phyloP scores from a whole-genome alignment of 768 basidiomycete genomes.

The Mycena capillaripes region DNA sequence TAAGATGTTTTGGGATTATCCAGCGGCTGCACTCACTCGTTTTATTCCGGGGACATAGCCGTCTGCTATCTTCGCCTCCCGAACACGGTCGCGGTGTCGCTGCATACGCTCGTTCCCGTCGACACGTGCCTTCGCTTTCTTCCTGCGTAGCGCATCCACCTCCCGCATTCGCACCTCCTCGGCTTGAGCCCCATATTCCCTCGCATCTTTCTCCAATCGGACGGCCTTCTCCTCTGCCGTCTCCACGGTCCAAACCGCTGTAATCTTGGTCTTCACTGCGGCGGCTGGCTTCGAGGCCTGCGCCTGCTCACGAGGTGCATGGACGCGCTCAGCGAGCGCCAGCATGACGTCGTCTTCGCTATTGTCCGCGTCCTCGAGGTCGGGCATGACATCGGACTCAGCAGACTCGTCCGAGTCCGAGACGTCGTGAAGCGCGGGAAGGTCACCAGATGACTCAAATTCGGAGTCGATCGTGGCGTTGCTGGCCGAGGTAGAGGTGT shows the following conservation, averaged over 20 bases:
- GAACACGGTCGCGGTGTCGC: not conserved
- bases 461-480: not conserved
- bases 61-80: not conserved
- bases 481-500: too few relatives aligned
- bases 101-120: slow-evolving; percentile 8
- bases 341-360: not conserved
- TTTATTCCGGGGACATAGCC: not conserved
- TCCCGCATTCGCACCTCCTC: not conserved
- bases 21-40: not conserved
- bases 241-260: not conserved
- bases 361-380: not conserved
- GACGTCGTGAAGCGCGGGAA: not conserved
- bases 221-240: slow-evolving; percentile 2
- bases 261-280: not conserved
- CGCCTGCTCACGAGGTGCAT: too few relatives aligned
- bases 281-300: not conserved
- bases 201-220: not conserved
- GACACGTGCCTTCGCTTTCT: not conserved
- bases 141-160: not conserved
- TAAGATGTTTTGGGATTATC: not conserved
- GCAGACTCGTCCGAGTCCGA: not conserved
- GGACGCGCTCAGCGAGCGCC: not conserved
- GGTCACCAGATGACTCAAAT: too few relatives aligned
- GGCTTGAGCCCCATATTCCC: not conserved
- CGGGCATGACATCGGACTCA: not conserved